phyloP scores from a whole-genome alignment of 805 yeast genomes.

The Saturnispora silvae region DNA sequence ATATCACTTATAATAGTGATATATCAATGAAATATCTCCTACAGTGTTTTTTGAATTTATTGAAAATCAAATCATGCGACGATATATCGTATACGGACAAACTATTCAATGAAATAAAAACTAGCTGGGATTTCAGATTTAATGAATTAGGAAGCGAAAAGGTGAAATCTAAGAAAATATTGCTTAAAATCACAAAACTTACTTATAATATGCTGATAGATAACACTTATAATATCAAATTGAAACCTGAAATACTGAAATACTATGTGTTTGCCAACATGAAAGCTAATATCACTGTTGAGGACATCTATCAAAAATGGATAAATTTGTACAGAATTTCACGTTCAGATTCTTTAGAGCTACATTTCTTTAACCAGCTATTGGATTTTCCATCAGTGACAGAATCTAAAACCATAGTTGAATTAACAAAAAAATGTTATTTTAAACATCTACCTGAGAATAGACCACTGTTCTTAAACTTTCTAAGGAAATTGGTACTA shows the following conservation, averaged over 20 bases:
- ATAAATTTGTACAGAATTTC: constrained; percentile 17
- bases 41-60: constrained; percentile 10
- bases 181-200: neutral
- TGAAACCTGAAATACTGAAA: neutral
- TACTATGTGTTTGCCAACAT: constrained; percentile 6
- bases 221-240: neutral
- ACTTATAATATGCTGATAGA: neutral
- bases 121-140: constrained; percentile 8
- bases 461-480: neutral
- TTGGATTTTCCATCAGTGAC: constrained; percentile 2
- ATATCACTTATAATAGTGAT: constrained; percentile 7
- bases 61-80: constrained; percentile 10
- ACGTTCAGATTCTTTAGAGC: constrained; percentile 15
- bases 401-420: neutral
- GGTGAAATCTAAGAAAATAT: constrained; percentile 4
- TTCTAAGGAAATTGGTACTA: neutral
- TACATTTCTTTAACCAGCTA: constrained; percentile 15
- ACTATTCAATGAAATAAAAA: constrained; percentile 3
- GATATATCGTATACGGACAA: constrained; percentile 1
- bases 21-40: constrained; percentile 9
- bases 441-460: constrained; percentile 8
- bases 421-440: constrained; percentile 3
- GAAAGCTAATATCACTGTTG: constrained; percentile 4
- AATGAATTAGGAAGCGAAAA: constrained; percentile 6
- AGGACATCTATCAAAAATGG: constrained; percentile 22